A percentile compares a stretch with the other conserved stretches of the same genome.
These are phyloP conservation scores for Tylopilus sp. DNA, from an alignment of 1,284 basidiomycete genomes.

Conservation along the genomic window DNA sequence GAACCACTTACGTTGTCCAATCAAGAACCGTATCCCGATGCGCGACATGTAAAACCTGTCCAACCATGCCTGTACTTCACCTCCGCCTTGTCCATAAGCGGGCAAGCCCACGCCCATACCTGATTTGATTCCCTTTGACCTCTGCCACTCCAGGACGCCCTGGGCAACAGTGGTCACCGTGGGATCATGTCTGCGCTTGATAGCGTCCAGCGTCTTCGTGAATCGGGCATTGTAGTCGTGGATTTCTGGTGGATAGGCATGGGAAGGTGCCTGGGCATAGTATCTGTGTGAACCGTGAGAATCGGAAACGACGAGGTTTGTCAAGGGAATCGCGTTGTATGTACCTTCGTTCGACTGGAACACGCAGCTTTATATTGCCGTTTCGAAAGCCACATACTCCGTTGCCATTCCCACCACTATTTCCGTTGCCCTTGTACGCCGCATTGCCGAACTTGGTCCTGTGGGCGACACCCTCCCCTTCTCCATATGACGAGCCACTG, in stretches of 20 bases:
- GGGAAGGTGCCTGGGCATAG: slow-evolving; percentile 70
- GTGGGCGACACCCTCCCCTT: slow-evolving; percentile 11
- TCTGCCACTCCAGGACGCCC: slow-evolving; percentile 79
- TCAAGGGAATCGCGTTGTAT: not conserved
- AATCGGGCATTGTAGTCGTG: slow-evolving; percentile 92
- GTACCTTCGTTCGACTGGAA: slow-evolving; percentile 75
- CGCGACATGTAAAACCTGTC: slow-evolving; percentile 97
- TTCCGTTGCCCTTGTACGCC: slow-evolving; percentile 24
- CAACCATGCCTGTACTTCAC: slow-evolving; percentile 92
- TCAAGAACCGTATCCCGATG: slow-evolving; percentile 93
- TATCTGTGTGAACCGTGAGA: slow-evolving; percentile 53
- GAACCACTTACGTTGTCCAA: slow-evolving; percentile 75
- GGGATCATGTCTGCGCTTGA: slow-evolving; percentile 94
- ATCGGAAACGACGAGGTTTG: slow-evolving; percentile 9
- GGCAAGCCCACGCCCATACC: slow-evolving; percentile 27
- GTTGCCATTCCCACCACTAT: slow-evolving; percentile 33
- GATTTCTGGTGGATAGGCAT: slow-evolving; percentile 88
- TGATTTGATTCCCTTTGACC: slow-evolving; percentile 29
- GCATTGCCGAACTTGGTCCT: slow-evolving; percentile 17
- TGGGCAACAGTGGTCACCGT: slow-evolving; percentile 97
- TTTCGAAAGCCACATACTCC: slow-evolving; percentile 35
- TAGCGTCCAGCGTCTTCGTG: slow-evolving; percentile 82
- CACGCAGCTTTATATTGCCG: slow-evolving; percentile 55
- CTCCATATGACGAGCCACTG: slow-evolving; percentile 18
- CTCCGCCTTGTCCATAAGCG: slow-evolving; percentile 65